Evolutionary conservation across 148 eudicot species (phyloP), one percentile per base, ranked within the genome.

Genomic region (Nepenthes gracilis): DNA sequence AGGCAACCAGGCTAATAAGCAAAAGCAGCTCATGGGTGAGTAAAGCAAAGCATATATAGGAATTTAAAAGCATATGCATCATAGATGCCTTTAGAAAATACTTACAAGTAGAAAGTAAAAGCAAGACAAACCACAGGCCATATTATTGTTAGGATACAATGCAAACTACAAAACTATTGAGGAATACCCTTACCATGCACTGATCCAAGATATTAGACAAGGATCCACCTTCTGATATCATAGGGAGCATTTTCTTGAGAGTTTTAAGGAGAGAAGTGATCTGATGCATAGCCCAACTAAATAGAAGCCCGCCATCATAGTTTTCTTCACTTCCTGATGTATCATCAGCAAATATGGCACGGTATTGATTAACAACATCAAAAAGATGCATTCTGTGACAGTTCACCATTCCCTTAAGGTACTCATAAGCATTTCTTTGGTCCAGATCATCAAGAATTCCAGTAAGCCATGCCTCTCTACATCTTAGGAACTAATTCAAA

Each of bases 271-370:
- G 96, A 55, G 82, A 78, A 56, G 91, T 71, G 68, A 93, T 78
- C 71, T 93, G 99, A 81, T 93, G 97, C 89, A 88, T 86, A 37
- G 97, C 92, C 99, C 99, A 93, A 71, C 94, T 87, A 76, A 93
- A 93, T 57, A 93, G 89, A 66, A 93, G 97, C 23, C 99, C 99
- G 2, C 99, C 95, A 68, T 93, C 97, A 70, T 83, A 80, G 71
- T 93, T 89, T 76, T 93, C 97, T 76, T 93, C 99, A 72, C 87
- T 93, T 67, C 90, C 99, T 35, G 99, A 93, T 49, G 96, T 86
- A 79, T 93, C 97, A 81, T 93, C 97, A 65, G 95, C 80, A 70
- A 93, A 93, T 82, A 93, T 89, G 40, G 97, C 99, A 40, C 97
- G 81, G 64, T 93, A 93, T 70, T 93, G 97, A 71, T 89, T 93